Evolutionary conservation across 805 yeast genomes (phyloP), one percentile per base, ranked within the genome.

Genomic region (Tetrapisispora fleetii): DNA sequence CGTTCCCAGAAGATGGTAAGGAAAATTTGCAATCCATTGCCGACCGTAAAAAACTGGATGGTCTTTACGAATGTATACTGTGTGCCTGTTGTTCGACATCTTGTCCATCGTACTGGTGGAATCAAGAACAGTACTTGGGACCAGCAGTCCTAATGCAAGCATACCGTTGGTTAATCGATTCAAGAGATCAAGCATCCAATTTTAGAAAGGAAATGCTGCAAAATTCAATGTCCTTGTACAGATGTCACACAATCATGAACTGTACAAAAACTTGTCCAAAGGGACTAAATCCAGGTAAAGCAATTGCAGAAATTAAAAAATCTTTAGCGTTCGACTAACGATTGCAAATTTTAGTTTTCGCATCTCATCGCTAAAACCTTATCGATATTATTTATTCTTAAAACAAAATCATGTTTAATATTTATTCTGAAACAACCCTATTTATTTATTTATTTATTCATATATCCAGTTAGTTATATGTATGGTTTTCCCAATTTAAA

Each of bases 61-160:
- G 99, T 49, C 73, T 93, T 58, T 91, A 91, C 74, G 98, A 91
- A 74, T 91, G 99, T 77, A 91, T 91, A 62, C 75, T 91, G 66
- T 91, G 99, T 75, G 99, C 99, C 11, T 90, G 99, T 74, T 91
- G 99, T 72, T 90, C 97, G 35, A 93, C 99, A 46, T 83, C 98
- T 18, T 93, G 99, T 76, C 99, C 99, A 48, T 90, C 98, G 3
- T 93, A 93, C 79, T 93, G 99, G 99, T 93, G 99, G 99, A 93
- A 93, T 74, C 96, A 88, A 74, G 95, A 90, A 72, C 95, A 93
- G 76, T 93, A 93, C 73, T 75, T 93, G 60, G 99, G 99, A 50
- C 99, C 99, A 24, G 99, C 99, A 30, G 98, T 93, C 48, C 79
- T 93, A 69, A 86, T 93, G 96, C 99, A 93, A 77, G 97, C 98